Evolutionary conservation across 164 flowering plant genomes (phyloP).

Genomic region (Kingdonia uniflora): DNA sequence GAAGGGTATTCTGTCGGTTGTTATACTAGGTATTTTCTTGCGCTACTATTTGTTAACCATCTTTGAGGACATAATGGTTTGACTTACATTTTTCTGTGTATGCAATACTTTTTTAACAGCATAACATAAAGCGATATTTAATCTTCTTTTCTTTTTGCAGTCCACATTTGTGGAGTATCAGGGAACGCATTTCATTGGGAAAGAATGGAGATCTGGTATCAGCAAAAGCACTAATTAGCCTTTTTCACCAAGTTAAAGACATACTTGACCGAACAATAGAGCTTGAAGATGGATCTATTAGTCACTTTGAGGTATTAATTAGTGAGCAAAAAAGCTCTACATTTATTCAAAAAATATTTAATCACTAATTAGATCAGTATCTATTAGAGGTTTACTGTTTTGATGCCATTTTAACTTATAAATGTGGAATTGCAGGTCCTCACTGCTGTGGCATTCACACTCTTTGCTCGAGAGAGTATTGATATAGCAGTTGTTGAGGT

Average conservation of each 20-base stretch:
- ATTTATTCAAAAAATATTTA: no score
- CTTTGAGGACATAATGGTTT: neutral
- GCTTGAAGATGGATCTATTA: conserved; percentile 51
- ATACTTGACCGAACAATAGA: conserved; percentile 49
- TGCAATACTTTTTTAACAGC: no score
- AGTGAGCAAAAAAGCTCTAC: no score
- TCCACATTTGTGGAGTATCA: conserved; percentile 74
- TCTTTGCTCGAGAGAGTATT: conserved; percentile 70
- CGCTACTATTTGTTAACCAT: neutral
- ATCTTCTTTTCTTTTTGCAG: conserved; percentile 23
- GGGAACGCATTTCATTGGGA: conserved; percentile 80
- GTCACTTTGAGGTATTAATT: conserved; percentile 93
- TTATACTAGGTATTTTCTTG: conserved; percentile 62
- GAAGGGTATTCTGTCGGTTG: conserved; percentile 89
- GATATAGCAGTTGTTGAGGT: conserved; percentile 96
- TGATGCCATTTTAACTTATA: no score
- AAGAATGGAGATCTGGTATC: conserved; percentile 53
- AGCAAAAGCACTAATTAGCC: conserved; percentile 30
- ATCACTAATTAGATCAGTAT: no score
- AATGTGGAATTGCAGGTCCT: conserved; percentile 46
- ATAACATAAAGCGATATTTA: no score
- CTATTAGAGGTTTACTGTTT: no score
- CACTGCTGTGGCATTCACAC: conserved; percentile 73
- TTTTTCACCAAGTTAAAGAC: conserved; percentile 38
- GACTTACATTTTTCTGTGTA: no score